phyloP scores from a whole-genome alignment of 202 grass and related monocot species.

The Musa balbisiana region DNA sequence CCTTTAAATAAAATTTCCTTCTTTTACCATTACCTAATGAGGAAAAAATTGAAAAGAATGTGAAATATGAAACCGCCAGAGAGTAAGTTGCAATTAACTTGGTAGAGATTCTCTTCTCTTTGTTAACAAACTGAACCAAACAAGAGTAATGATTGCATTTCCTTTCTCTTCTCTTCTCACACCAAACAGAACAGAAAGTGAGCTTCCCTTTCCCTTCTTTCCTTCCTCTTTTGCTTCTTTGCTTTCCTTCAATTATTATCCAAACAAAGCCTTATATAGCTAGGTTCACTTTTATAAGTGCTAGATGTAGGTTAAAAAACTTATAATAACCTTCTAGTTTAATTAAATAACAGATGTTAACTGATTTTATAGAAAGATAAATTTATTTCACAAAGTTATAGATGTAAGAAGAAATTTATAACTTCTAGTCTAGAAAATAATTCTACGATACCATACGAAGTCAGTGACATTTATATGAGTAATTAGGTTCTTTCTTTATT shows the following conservation, averaged over 20 bases:
- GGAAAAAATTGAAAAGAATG: not conserved
- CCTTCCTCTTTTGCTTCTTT: not conserved
- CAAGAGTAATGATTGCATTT: not conserved
- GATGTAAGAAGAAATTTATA: not conserved
- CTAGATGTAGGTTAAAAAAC: not conserved
- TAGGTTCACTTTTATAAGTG: not conserved
- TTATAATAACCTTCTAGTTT: not conserved
- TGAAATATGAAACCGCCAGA: not conserved
- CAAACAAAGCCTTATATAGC: not conserved
- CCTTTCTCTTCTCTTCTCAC: not conserved
- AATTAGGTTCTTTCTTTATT: not conserved
- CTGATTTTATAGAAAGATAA: no score
- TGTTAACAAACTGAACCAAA: not conserved
- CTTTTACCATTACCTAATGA: not conserved
- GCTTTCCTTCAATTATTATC: not conserved
- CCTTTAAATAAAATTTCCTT: not conserved
- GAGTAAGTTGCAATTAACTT: not conserved
- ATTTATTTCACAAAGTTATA: not conserved
- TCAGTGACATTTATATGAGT: not conserved
- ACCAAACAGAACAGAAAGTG: not conserved
- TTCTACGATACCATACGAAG: no score
- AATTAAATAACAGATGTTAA: no score
- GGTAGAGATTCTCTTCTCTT: not conserved
- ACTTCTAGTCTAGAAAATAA: not conserved
- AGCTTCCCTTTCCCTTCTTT: not conserved